Evolutionary conservation across 495 filamentous ascomycete genomes (phyloP), one percentile per base, ranked within the genome.

Genomic region (Tuber umbilicatum): DNA sequence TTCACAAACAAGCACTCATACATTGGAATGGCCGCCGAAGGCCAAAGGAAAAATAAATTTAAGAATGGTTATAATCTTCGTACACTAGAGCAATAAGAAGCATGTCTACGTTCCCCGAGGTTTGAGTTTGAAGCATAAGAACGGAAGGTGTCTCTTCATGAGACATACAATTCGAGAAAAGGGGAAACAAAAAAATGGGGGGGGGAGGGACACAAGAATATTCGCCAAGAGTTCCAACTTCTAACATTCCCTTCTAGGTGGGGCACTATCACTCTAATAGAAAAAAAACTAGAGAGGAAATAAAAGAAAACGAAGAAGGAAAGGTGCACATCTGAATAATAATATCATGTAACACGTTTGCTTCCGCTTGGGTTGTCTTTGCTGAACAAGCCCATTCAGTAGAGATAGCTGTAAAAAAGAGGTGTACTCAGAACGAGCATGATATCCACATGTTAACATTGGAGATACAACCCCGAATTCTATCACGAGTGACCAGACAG

Each of bases 231-330:
- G 39, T 40, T 40, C 39, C 39, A 40, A 9, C 39, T 7, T 40
- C 39, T 40, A 40, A 40, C 2, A 0, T 40, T 40, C 39, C 39
- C 39, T n/a, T n/a, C n/a, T 40, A 9, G 10, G 39, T 40, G 0
- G 39, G 39, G 39, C 39, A 9, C 10, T 9, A 9, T 40, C 10
- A 40, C 39, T 40, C 39, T 17, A 45, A 19, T 45, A 17, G 17
- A 5, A 16, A 45, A 43, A 19, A 19, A 17, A 75, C 75, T 42
- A 70, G 73, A 78, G 39, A 72, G 76, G 47, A 79, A 73, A 75
- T 69, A 27, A 43, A 40, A 73, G 64, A 39, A n/a, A 41, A 72
- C 74, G 71, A 71, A 16, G 70, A 69, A 74, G 55, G 55, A 79
- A 79, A 64, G 38, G n/a, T 64, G 55, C 12, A 35, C 14, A 31